A percentile compares a stretch with the other conserved stretches of the same genome.
These are phyloP conservation scores for Huntiella decipiens DNA, from an alignment of 2,329 filamentous ascomycete species.

Conservation along the genomic window DNA sequence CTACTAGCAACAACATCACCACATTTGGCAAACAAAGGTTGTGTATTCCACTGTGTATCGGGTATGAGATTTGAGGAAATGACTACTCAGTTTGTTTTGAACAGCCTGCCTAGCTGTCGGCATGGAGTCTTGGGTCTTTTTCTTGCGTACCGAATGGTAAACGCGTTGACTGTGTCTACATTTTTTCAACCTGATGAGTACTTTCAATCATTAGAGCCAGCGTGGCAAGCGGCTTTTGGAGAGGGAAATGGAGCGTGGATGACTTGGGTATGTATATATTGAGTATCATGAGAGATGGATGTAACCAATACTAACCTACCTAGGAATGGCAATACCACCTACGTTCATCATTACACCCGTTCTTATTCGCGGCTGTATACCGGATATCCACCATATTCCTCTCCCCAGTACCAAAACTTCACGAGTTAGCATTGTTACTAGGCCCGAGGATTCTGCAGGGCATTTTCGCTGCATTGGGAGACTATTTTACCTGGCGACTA, in stretches of 20 bases:
- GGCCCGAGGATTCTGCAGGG: slow-evolving; percentile 63
- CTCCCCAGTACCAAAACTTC: slow-evolving; percentile 23
- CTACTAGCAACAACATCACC: too few relatives aligned
- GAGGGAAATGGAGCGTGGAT: slow-evolving; percentile 64
- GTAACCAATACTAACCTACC: not conserved
- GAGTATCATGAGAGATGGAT: not conserved
- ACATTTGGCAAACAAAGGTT: too few relatives aligned
- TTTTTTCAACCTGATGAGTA: slow-evolving; percentile 99
- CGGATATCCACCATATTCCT: slow-evolving; percentile 36
- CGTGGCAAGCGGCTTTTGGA: slow-evolving; percentile 79
- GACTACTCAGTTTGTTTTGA: too few relatives aligned
- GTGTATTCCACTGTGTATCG: too few relatives aligned
- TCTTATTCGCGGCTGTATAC: slow-evolving; percentile 64
- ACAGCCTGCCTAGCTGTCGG: not conserved
- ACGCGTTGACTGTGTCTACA: slow-evolving; percentile 59
- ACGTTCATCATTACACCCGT: slow-evolving; percentile 80
- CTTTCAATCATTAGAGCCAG: slow-evolving; percentile 88
- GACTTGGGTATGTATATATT: slow-evolving; percentile 54
- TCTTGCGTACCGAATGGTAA: slow-evolving; percentile 56
- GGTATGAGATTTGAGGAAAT: too few relatives aligned
- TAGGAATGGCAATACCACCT: slow-evolving; percentile 87
- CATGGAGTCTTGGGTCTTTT: slow-evolving; percentile 16
- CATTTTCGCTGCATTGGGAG: slow-evolving; percentile 54
- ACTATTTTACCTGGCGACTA: slow-evolving; percentile 78
- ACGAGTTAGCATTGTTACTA: slow-evolving; percentile 48